Base-by-base conservation (phyloP, 495 filamentous ascomycete genomes). In the Articulospora tetracladia region DNA sequence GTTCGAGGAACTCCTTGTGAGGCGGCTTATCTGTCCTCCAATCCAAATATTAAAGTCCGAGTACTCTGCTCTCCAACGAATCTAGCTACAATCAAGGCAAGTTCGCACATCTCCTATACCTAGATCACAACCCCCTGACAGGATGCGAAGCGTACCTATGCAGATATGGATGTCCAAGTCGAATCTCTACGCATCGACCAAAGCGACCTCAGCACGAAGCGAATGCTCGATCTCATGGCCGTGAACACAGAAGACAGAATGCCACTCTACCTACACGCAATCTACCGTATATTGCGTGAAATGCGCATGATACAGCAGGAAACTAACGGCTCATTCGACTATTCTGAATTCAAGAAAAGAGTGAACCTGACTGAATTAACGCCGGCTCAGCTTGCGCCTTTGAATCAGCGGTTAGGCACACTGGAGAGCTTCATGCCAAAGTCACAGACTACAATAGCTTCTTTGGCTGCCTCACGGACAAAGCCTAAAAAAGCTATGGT, bases 151-250 rank as follows among this genome's bases (percentile, higher is more conserved):
- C 49, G 44, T 1, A 69, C 76, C 3, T 83, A 79, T 54, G 44
- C 61, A 0, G 76, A n/a, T n/a, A n/a, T n/a, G 11, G 15, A 78
- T 15, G 69, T 87, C 24, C 58, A 59, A 0, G 77, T 88, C 1
- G 73, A 77, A 46, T 76, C 83, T 3, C 69, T 89, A 23, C 71
- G 79, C 3, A 76, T 92, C 26, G 75, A 82, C 26, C 72, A 86
- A 53, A 68, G 69, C 0, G 72, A 89, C 48, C 76, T 93, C 1
- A 86, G 85, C 62, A 82, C 83, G 0, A 77, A 79, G 55, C 77
- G 82, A 3, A 88, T 89, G 82, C 67, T 86, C 32, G 81, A 83
- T 44, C 77, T 92, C 3, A 89, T 91, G 88, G 83, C 84, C 0
- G 79, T 87, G 8, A 76, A 73, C 6, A 70, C 76, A 10, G 70